A percentile compares a stretch with the other conserved stretches of the same genome.
phyloP scores from a whole-genome alignment of 768 basidiomycete genomes.

The Russula sp. region DNA sequence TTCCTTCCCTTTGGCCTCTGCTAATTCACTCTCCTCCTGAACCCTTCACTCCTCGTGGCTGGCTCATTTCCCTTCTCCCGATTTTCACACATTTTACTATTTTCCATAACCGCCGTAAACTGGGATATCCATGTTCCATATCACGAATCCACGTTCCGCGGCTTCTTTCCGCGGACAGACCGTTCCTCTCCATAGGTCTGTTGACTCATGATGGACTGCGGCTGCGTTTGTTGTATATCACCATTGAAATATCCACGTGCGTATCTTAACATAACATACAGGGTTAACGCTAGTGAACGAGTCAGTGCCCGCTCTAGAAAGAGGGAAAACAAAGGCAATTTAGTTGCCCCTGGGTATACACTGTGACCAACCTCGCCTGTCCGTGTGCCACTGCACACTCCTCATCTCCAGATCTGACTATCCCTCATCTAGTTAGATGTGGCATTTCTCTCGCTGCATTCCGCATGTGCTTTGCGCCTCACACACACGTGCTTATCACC shows the following conservation, averaged over 20 bases:
- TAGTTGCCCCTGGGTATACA: neutral
- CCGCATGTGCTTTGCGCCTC: neutral
- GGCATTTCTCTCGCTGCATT: neutral
- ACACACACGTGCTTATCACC: neutral
- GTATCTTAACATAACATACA: too few species aligned
- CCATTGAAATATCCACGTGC: too few species aligned
- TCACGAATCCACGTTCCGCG: too few species aligned
- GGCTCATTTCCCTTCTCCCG: conserved; percentile 4
- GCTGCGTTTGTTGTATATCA: too few species aligned
- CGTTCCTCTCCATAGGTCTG: too few species aligned
- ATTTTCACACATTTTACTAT: neutral
- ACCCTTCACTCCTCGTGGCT: conserved; percentile 19
- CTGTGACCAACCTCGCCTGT: too few species aligned
- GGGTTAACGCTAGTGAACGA: too few species aligned
- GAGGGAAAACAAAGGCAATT: neutral
- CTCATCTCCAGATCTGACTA: neutral
- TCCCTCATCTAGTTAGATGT: neutral
- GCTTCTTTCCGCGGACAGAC: too few species aligned
- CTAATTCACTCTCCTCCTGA: too few species aligned
- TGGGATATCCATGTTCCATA: neutral
- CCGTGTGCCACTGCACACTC: too few species aligned
- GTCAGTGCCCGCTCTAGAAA: too few species aligned
- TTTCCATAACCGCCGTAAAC: neutral
- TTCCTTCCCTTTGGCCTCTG: neutral
- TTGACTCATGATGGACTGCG: too few species aligned